Base-by-base conservation (phyloP, 805 yeast species). In the Teunomyces tritomae region DNA sequence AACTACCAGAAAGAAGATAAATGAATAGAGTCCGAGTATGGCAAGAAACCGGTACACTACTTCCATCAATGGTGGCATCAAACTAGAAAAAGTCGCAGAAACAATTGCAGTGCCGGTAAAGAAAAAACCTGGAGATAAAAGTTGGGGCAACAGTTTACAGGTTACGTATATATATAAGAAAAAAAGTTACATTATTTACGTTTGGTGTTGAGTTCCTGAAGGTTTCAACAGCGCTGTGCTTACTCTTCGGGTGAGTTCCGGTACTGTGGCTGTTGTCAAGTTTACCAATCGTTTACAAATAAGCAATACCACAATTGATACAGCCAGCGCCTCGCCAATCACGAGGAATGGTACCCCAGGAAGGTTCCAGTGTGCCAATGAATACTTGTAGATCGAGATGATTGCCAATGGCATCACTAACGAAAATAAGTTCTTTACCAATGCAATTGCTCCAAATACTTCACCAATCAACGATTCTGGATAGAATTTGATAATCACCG, bases 371-470 rank as follows among this genome's bases (percentile, higher is more conserved):
- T 42, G 44, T 8, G 61, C 39, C 30, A 73, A 46, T 3, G 69
- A 55, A 16, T 44, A 44, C 47, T 68, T 68, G 57, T 85, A 86
- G 20, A 83, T 45, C 2, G 68, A 63, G 13, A 84, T 62, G 28
- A 78, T 61, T 0, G 69, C 13, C 5, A 81, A 63, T 0, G 92
- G 89, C 0, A 74, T 65, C 7, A 76, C 47, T 49, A 84, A 65
- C 49, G 69, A 63, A 3, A 77, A 62, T 0, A 77, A 43, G 52
- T 80, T 83, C 58, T 82, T 79, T 13, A 84, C 59, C 43, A 86
- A 61, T 0, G 89, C 80, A 39, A 85, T 62, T 0, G 85, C 89
- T 8, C 92, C 90, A 65, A 85, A 85, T 13, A 84, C 71, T 61
- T 85, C 89, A 13, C 95, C 95, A 4, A 80, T 73, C 51, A 76